Evolutionary conservation across 345 rosid species (phyloP), one percentile per base, ranked within the genome.

Genomic region (Durio zibethinus): DNA sequence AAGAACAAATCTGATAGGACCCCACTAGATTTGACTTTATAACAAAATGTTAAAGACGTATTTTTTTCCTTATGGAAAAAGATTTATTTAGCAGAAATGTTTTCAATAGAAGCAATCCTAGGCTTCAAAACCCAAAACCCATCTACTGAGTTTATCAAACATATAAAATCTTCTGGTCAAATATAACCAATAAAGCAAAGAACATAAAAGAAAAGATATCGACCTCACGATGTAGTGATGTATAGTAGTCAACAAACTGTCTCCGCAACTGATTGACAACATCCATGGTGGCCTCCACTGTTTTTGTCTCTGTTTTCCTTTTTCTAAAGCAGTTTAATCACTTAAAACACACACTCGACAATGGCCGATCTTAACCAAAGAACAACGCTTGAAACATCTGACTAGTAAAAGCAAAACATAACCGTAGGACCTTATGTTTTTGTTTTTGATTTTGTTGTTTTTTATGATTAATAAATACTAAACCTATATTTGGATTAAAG

Each of bases 161-260:
- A 53, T 7, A 53, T n/a, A n/a, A 35, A 73, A 52, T 38, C 33
- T 53, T 73, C 6, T 1, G 68, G 20, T 23, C 0, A 57, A 36
- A 23, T n/a, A 18, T 35, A 73, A 73, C 15, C 15, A 48, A 48
- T 9, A 33, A 50, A 31, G 10, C 21, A 54, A 35, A 35, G n/a
- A 20, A 50, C 1, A 35, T 33, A 53, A n/a, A 25, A 36, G 12
- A 25, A 56, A 54, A 73, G 9, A 73, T n/a, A 23, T 57, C 23
- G 25, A 74, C 77, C 77, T 92, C 92, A n/a, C 81, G 89, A 60
- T 79, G 81, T 10, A 92, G 88, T 77, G 86, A 81, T 65, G 79
- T 52, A 36, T 75, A 36, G 85, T 80, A 87, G 62, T 89, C 94
- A 63, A 80, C 67, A 66, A 86, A 82, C 74, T 82, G 89, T 72